Evolutionary conservation across 306 rosid species (phyloP), one percentile per base, ranked within the genome.

Genomic region (Dalbergia cultrata): DNA sequence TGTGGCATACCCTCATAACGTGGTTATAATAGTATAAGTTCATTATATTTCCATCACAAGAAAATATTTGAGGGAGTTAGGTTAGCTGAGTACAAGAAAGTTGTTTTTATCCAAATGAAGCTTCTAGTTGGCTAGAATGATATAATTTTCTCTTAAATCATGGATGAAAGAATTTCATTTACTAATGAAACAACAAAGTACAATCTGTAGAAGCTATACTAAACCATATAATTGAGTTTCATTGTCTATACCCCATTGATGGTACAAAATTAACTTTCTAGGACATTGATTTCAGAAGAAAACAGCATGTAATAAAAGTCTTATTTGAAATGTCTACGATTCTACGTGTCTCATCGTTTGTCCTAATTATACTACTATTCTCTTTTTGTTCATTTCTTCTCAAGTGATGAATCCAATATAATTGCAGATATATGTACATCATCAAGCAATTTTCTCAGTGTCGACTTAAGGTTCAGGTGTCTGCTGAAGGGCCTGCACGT

Each of bases 401-500:
- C n/a, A 41, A 52, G 53, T 18, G 21, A 65, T 74, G 31, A 35
- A n/a, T 59, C 67, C 41, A 58, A n/a, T n/a, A n/a, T n/a, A n/a
- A 69, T 56, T 33, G 33, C 33, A 44, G 18, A 69, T 79, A 10
- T 45, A 61, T 19, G 39, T 16, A 69, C 13, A 76, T 1, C 50
- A 3, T 44, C 31, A 6, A 59, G 49, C 65, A 26, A 31, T 72
- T 53, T 67, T 63, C 62, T 60, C 22, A 78, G 14, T 34, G 19
- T 1, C 43, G 63, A 21, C 60, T 81, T 72, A 50, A 72, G 78
- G 64, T 80, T 82, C 85, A 91, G 98, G 92, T 93, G 65, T 93
- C 89, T 64, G 98, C 98, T 4, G 97, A 90, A 74, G 98, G 98
- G 76, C 95, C 98, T 0, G 95, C 98, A 70, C 87, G 97, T 58